Evolutionary conservation across 192 early-diverging fungal species (phyloP).

Genomic region (Coemansia sp.): DNA sequence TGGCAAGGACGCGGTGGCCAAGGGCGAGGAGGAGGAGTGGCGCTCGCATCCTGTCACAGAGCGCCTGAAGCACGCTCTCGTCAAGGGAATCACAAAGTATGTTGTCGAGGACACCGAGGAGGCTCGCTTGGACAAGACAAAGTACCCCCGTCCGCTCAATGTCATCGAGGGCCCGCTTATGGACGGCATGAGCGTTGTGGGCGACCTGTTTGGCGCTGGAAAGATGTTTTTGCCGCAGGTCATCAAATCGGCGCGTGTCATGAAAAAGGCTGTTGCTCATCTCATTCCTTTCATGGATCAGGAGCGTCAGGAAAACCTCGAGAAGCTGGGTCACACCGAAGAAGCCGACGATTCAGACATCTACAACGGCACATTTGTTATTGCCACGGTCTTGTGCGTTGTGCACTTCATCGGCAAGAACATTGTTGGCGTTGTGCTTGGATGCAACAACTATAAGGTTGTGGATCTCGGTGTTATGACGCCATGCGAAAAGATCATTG

Average conservation of each 20-base stretch:
- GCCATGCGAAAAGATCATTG: slow-evolving; percentile 90
- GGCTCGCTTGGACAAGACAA: slow-evolving; percentile 68
- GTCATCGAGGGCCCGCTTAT: slow-evolving; percentile 97
- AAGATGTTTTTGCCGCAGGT: slow-evolving; percentile 99
- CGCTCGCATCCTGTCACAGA: slow-evolving; percentile 67
- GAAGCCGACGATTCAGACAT: slow-evolving; percentile 64
- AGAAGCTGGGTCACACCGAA: slow-evolving; percentile 28
- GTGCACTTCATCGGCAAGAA: slow-evolving; percentile 99
- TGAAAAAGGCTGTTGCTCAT: slow-evolving; percentile 97
- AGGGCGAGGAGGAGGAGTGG: slow-evolving; percentile 87
- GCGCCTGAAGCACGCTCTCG: slow-evolving; percentile 78
- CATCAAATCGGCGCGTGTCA: slow-evolving; percentile 94
- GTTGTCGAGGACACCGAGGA: slow-evolving; percentile 94
- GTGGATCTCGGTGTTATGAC: slow-evolving; percentile 96
- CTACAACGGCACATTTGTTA: slow-evolving; percentile 85
- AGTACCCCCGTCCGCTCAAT: slow-evolving; percentile 86
- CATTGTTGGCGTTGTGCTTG: slow-evolving; percentile 94
- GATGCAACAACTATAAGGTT: slow-evolving; percentile 96
- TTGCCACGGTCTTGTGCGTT: slow-evolving; percentile 97
- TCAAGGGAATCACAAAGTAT: slow-evolving; percentile 94
- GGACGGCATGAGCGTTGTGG: slow-evolving; percentile 91
- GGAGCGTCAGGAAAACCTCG: slow-evolving; percentile 78
- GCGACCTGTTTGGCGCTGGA: slow-evolving; percentile 90
- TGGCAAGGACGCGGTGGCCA: slow-evolving; percentile 63
- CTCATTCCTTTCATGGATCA: slow-evolving; percentile 92